Base-by-base conservation (phyloP, 768 basidiomycete genomes). In the Pholiota molesta region DNA sequence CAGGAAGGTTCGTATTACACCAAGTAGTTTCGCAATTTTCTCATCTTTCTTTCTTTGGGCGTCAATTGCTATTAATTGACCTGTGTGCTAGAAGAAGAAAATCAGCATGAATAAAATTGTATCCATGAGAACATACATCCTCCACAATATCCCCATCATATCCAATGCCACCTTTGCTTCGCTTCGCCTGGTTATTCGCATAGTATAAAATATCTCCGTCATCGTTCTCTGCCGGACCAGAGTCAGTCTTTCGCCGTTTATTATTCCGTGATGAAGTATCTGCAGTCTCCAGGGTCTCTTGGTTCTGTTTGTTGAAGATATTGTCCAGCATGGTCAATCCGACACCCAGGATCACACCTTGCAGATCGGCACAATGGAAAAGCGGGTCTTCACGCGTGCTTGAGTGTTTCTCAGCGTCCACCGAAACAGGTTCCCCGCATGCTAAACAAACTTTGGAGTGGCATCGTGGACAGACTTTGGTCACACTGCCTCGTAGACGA, bases 311-410 rank as follows among this genome's bases (percentile, higher is more conserved):
- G 37, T 80, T 73, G 70, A 89, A 96, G 37, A 83, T 74, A 57
- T 86, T 81, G 73, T 97, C 94, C 45, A 97, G 82, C 86, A 94
- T 94, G 37, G 86, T 86, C 47, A 97, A 83, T 9, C 96, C 95
- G 40, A 97, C 82, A n/a, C 95, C 96, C 5, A 98, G 79, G 65
- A 97, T 88, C 14, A 93, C 86, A 40, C 95, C 96, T 76, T 97
- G 91, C 37, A 97, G 72, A 69, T 93, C 91, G 6, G 92, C 83
- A 74, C 95, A 97, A 75, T 97, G 95, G 71, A 96, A 93, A 61
- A 97, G 75, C 13, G 83, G 81, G 58, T 85, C 83, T 49, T 86
- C 83, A 29, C 77, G 74, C 9, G 78, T 72, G 37, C 79, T 75
- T 77, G 72, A 69, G 74, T 74, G 54, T 76, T 80, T 68, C 55